phyloP scores from a whole-genome alignment of 1,139 yeast genomes.

The Barnettozyma hawaiiensis region DNA sequence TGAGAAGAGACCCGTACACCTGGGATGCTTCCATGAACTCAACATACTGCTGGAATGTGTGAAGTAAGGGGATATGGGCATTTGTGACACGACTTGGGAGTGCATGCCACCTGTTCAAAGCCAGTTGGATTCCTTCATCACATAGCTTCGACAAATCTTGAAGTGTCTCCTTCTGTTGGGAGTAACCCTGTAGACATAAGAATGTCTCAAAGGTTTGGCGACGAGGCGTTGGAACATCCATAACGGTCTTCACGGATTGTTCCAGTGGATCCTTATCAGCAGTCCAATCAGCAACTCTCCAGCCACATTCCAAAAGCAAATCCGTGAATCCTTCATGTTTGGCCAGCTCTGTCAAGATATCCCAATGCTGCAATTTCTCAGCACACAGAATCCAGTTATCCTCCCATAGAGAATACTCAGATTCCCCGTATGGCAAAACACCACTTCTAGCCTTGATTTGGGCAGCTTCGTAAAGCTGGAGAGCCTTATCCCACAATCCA shows the following conservation, averaged over 20 bases:
- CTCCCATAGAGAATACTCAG: conserved; percentile 96
- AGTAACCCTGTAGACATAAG: conserved; percentile 86
- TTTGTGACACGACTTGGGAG: conserved; percentile 73
- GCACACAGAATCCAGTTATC: conserved; percentile 98
- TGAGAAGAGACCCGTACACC: conserved; percentile 80
- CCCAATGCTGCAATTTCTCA: conserved; percentile 97
- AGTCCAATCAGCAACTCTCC: conserved; percentile 99
- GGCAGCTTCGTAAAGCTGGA: conserved; percentile 92
- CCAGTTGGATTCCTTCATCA: conserved; percentile 94
- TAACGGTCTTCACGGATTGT: conserved; percentile 88
- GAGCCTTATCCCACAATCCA: conserved; percentile 93
- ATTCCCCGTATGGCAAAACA: conserved; percentile 88
- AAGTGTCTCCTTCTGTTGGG: conserved; percentile 77
- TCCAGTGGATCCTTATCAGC: conserved; percentile 92
- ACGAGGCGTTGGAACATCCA: conserved; percentile 98
- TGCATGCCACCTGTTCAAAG: conserved; percentile 90
- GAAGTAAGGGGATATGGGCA: conserved; percentile 87
- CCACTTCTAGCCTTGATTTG: conserved; percentile 97
- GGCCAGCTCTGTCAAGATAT: conserved; percentile 90
- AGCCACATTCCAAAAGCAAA: conserved; percentile 89
- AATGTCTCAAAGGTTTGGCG: conserved; percentile 94
- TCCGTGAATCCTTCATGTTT: conserved; percentile 98
- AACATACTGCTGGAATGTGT: conserved; percentile 94
- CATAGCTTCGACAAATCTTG: conserved; percentile 80
- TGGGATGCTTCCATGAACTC: conserved; percentile 98